Evolutionary conservation across 805 yeast species (phyloP), one percentile per base, ranked within the genome.

Genomic region (Ogataea polymorpha): DNA sequence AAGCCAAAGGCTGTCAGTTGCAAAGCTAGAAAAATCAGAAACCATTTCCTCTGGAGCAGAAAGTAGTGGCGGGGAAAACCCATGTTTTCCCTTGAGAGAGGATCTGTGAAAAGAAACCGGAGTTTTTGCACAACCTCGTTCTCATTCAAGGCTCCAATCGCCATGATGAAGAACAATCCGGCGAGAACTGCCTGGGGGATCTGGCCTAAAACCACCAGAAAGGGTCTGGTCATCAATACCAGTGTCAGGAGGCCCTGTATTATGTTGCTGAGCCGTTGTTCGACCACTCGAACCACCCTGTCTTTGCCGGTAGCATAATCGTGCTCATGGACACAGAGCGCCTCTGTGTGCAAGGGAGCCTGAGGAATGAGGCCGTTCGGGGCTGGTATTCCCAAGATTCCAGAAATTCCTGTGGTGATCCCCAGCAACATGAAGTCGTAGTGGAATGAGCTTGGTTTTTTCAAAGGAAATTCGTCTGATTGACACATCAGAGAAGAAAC

Each of bases 291-390:
- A 1, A 67, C 56, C 1, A 76, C 68, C 15, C 37, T 50, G 23
- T 57, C 56, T 12, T 44, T 38, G 11, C 67, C 66, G 8, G 61
- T 58, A 5, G 41, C 51, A 42, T 55, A 54, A 39, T 65, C 62
- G 37, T 60, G 58, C 37, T 73, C 72, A 48, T 72, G 71, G 11
- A 85, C 79, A 30, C 87, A 74, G 23, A 91, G 63, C 0, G 96
- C 78, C 30, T 74, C 76, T 0, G 98, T 89, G 54, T 91, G 99
- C 25, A 93, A 59, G 2, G 98, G 98, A 0, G 99, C 98, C 61
- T 91, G 99, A 1, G 99, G 99, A 32, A 91, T 91, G 23, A 91
- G 69, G 0, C 99, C 99, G 63, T 93, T 93, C 0, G 98, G 98
- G 2, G 97, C 89, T 0, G 98, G 99, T 2, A 93, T 72, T 0